Base-by-base conservation (phyloP, 257 asterid genomes). In the Ocimum tenuiflorum region DNA sequence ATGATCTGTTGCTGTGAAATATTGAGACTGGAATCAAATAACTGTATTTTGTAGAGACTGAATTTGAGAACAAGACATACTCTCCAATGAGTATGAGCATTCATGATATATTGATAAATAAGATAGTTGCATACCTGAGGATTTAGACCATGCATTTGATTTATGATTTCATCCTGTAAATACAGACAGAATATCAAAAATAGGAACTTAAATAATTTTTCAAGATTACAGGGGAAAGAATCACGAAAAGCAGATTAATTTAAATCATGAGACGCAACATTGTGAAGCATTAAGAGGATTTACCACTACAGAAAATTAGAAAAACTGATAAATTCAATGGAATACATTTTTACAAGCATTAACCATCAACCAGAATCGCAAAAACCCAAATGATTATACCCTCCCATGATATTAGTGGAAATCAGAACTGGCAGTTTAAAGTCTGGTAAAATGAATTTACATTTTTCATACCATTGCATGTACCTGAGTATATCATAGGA, bases 91-190 rank as follows among this genome's bases (percentile, higher is more conserved):
- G 62, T 41, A 66, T 36, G 18, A 62, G 11, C 11, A 57, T 17
- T 39, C 20, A 57, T 53, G 46, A 14, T 27, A 49, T 19, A 55
- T 18, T 22, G 10, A 38, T 13, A 33, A 23, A 47, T 29, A 72
- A 65, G 63, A 11, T 15, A 46, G 65, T 14, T 67, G 29, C 69
- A 38, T 78, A 91, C 98, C 98, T 92, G 99, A 53, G 99, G 99
- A 80, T 84, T 92, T 70, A 92, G 67, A 58, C 81, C 81, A 27
- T 61, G 77, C 95, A 89, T 86, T 71, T 81, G 84, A 33, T 60
- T 75, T 62, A 87, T 77, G 79, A 92, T 86, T 65, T 68, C 88
- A 63, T 74, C 96, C 99, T 89, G 95, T 51, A 67, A 52, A 53
- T 60, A 58, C 36, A 38, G 62, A 61, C 4, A 56, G 50, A 68